Percentiles rank a stretch among this genome's conserved stretches.
Evolutionary conservation across 139 green algal genomes (phyloP).

Genomic region (Edaphochlamys debaryana): DNA sequence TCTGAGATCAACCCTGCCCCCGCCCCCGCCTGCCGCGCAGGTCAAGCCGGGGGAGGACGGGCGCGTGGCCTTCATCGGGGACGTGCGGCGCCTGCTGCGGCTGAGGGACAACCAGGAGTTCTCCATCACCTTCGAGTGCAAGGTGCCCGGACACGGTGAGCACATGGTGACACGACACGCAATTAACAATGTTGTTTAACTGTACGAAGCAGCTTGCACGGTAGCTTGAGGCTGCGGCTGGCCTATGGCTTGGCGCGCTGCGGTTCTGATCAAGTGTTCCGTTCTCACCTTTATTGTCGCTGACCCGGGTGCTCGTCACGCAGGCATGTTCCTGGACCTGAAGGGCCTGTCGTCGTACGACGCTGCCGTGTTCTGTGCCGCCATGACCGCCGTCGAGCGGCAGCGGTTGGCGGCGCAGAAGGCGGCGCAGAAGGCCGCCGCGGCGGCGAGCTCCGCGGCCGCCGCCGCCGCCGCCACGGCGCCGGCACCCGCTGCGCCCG

Average conservation of each 20-base stretch:
- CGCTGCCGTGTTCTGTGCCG: slow-evolving; percentile 38
- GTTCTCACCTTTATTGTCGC: no score
- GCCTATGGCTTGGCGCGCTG: no score
- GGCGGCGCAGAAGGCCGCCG: background rate
- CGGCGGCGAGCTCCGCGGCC: background rate
- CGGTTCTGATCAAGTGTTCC: no score
- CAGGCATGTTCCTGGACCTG: slow-evolving; percentile 42
- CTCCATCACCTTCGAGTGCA: slow-evolving; percentile 57
- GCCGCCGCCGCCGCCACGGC: background rate
- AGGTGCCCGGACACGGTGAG: slow-evolving; percentile 40
- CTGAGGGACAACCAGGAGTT: slow-evolving; percentile 43
- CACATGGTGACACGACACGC: no score
- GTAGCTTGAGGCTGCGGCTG: no score
- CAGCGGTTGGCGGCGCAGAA: slow-evolving; percentile 15
- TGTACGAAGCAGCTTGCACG: no score
- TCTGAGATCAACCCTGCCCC: no score
- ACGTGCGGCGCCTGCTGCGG: slow-evolving; percentile 44
- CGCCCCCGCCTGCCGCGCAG: no score
- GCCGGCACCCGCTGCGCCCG: background rate
- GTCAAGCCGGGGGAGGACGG: slow-evolving; percentile 34
- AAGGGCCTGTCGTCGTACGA: slow-evolving; percentile 39
- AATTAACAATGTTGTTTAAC: no score
- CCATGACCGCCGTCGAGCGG: slow-evolving; percentile 36
- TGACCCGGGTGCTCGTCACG: no score
- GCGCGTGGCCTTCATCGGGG: slow-evolving; percentile 45